phyloP scores from a whole-genome alignment of 139 green algal species.

The Picochlorum sp. region DNA sequence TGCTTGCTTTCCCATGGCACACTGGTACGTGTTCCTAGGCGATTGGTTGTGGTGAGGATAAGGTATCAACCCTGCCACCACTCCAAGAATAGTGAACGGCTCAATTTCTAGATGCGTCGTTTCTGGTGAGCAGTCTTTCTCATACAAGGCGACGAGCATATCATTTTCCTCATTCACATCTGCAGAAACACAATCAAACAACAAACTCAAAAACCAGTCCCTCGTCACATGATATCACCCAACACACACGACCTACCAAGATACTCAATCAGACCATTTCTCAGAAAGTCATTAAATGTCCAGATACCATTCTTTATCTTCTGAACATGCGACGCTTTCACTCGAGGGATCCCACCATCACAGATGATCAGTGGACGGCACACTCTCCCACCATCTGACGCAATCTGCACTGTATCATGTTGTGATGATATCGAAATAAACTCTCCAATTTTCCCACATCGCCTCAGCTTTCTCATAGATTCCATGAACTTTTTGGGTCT shows the following conservation, averaged over 20 bases:
- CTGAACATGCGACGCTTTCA: constrained; percentile 67
- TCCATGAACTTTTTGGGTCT: constrained; percentile 44
- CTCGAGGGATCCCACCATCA: constrained; percentile 71
- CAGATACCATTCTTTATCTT: constrained; percentile 42
- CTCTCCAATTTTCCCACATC: constrained; percentile 64
- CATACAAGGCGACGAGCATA: constrained; percentile 84
- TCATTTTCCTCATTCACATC: constrained; percentile 98
- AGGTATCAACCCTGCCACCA: constrained; percentile 95
- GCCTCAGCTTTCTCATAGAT: constrained; percentile 53
- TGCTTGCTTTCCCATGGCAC: constrained; percentile 99
- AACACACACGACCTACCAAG: constrained; percentile 65
- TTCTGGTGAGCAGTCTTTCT: constrained; percentile 39
- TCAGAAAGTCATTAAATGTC: constrained; percentile 76
- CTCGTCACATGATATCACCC: constrained; percentile 1
- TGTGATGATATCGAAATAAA: constrained; percentile 81
- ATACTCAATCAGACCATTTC: constrained; percentile 89
- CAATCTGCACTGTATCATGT: constrained; percentile 53
- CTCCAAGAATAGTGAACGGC: constrained; percentile 96
- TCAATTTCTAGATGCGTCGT: constrained; percentile 98
- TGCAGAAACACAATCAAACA: not conserved
- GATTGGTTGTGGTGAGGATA: constrained; percentile 99
- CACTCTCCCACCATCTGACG: constrained; percentile 83
- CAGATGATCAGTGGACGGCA: constrained; percentile 97
- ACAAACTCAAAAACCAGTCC: not conserved
- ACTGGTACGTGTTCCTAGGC: constrained; percentile 98